Base-by-base conservation (phyloP, 495 filamentous ascomycete species). In the Apodospora peruviana region DNA sequence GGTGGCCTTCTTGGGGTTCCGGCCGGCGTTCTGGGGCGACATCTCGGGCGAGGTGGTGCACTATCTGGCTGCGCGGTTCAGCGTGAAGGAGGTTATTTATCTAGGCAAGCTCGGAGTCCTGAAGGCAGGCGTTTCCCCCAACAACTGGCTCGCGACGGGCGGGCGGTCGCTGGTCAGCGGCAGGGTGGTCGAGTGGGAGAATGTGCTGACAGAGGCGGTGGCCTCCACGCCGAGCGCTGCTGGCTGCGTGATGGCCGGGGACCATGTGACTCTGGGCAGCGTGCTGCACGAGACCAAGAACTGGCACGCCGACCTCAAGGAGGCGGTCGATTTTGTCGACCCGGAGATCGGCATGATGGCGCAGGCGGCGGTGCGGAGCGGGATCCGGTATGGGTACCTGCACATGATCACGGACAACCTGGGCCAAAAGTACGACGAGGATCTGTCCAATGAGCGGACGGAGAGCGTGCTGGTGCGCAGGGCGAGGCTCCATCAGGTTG, bases 361-460 rank as follows among this genome's bases (percentile, higher is more conserved):
- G 4, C 47, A 50, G 20, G 47, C 47, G 39, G 40, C 47, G 25
- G 39, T 50, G 24, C 7, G 40, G 40, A 50, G 47, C 24, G 47
- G 47, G 7, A 36, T 37, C 11, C 16, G 47, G 16, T 50, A 36
- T 29, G 40, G 40, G 23, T 50, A 50, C 17, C 27, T 50, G 39
- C 47, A 50, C 21, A 42, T 50, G 39, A 50, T 50, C 21, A 43
- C 47, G 27, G 47, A 50, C 21, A 50, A 50, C 19, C 14, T 50
- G 39, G 47, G n/a, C 16, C 17, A 50, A 18, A 50, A 50, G 29
- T 50, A 50, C 20, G 47, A 43, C 2, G 47, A 50, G 40, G 47
- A 50, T 11, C 17, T 50, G 27, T 35, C 24, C 7, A 50, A 50
- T 17, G 47, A 50, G 40, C n/a, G 47, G 40, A 37, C 25, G 1